Evolutionary conservation across 2,329 filamentous ascomycete species (phyloP).

Genomic region (Xylaria sp.): DNA sequence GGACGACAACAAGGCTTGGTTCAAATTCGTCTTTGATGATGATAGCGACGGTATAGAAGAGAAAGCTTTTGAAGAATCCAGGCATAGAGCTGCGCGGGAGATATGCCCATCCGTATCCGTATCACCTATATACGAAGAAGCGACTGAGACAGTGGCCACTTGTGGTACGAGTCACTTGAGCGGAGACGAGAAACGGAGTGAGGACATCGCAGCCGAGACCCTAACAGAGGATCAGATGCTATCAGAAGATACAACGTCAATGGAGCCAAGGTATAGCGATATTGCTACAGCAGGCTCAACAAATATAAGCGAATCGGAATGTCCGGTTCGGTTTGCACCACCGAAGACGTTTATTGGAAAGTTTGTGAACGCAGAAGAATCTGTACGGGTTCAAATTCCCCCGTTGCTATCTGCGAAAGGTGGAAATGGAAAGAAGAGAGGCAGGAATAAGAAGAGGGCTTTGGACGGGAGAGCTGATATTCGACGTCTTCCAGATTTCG

Average conservation of each 20-base stretch:
- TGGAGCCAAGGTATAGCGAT: slow-evolving; percentile 21
- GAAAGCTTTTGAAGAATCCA: slow-evolving; percentile 31
- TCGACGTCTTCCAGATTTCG: slow-evolving; percentile 33
- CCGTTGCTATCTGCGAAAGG: neutral
- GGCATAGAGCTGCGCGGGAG: slow-evolving; percentile 31
- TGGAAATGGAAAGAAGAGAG: slow-evolving; percentile 14
- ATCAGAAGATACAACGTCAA: slow-evolving; percentile 22
- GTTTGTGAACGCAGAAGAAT: slow-evolving; percentile 7
- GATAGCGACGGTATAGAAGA: slow-evolving; percentile 29
- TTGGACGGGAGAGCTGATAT: slow-evolving; percentile 35
- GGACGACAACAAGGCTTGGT: slow-evolving; percentile 34
- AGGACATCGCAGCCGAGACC: neutral
- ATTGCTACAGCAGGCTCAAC: slow-evolving; percentile 25
- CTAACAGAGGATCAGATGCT: slow-evolving; percentile 24
- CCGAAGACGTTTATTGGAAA: slow-evolving; percentile 36
- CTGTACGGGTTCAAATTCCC: neutral
- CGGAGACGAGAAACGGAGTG: neutral
- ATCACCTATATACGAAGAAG: slow-evolving; percentile 2
- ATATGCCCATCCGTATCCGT: slow-evolving; percentile 28
- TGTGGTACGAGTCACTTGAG: slow-evolving; percentile 9
- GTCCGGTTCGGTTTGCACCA: slow-evolving; percentile 24
- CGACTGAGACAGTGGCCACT: slow-evolving; percentile 14
- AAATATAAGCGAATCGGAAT: slow-evolving; percentile 1
- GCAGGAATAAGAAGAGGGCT: slow-evolving; percentile 19
- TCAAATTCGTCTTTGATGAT: slow-evolving; percentile 33